Evolutionary conservation across 2,329 filamentous ascomycete genomes (phyloP).

Genomic region (Penicillium brasilianum): DNA sequence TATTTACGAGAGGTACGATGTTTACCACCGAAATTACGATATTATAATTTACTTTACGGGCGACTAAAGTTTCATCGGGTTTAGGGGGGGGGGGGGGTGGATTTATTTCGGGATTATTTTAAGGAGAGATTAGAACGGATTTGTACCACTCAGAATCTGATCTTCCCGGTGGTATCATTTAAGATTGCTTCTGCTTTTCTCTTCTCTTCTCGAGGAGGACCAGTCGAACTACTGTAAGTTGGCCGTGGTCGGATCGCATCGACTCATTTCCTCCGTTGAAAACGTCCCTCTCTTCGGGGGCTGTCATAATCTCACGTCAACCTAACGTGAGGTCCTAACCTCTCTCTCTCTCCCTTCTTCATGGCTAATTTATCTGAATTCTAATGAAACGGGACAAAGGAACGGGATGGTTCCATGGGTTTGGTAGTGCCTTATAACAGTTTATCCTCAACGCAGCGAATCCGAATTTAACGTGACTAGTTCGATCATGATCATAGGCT

Average conservation of each 20-base stretch:
- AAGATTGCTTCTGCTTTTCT: not conserved
- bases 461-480: constrained; percentile 4
- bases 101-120: constrained; percentile 5
- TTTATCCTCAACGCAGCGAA: not conserved
- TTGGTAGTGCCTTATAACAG: not conserved
- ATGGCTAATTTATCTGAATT: not conserved
- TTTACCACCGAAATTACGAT: constrained; percentile 9
- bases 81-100: constrained; percentile 1
- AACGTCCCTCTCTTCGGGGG: constrained; percentile 13
- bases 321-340: too few relatives aligned
- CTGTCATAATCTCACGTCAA: not conserved
- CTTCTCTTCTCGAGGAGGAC: too few relatives aligned
- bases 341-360: too few relatives aligned
- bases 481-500: constrained; percentile 5
- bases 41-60: constrained; percentile 11
- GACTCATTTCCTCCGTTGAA: constrained; percentile 16
- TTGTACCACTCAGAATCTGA: not conserved
- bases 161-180: not conserved
- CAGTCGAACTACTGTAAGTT: too few relatives aligned
- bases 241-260: constrained; percentile 12
- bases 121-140: not conserved
- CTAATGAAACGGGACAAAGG: not conserved
- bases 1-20: not conserved
- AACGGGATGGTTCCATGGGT: not conserved
- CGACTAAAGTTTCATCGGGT: constrained; percentile 10